These are phyloP conservation scores for Penicillium sp. DNA, from an alignment of 2,329 filamentous ascomycete genomes.

Conservation along the genomic window DNA sequence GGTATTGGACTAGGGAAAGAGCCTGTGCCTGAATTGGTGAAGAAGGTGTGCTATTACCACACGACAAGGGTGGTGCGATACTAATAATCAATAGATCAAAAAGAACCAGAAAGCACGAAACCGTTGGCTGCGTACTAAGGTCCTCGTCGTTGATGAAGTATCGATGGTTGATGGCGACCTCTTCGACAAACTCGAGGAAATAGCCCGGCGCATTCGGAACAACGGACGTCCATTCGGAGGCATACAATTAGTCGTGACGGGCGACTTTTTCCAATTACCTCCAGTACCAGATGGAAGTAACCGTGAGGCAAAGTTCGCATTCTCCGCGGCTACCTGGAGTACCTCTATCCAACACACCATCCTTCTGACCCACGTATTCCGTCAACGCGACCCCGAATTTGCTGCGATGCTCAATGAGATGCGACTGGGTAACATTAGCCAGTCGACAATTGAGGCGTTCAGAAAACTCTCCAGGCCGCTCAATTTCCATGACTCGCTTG, in stretches of 20 bases:
- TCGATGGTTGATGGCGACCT: conserved; percentile 98
- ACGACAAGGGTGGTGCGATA: background rate
- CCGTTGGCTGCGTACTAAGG: conserved; percentile 84
- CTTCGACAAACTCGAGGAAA: conserved; percentile 90
- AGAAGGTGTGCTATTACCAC: conserved; percentile 54
- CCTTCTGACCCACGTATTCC: conserved; percentile 90
- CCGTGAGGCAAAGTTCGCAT: conserved; percentile 79
- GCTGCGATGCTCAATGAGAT: conserved; percentile 97
- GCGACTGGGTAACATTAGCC: conserved; percentile 78
- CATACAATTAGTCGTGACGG: conserved; percentile 92
- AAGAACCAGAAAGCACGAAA: conserved; percentile 83
- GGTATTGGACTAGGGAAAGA: conserved; percentile 96
- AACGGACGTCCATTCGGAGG: conserved; percentile 92
- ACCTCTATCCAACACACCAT: conserved; percentile 95
- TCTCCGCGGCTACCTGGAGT: conserved; percentile 87
- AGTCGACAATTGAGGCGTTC: conserved; percentile 75
- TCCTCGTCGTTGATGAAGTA: conserved; percentile 88
- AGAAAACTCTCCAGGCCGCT: conserved; percentile 68
- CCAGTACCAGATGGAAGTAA: conserved; percentile 76
- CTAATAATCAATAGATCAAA: conserved; percentile 57
- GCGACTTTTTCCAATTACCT: conserved; percentile 96
- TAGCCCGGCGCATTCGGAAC: conserved; percentile 81
- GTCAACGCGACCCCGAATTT: conserved; percentile 87
- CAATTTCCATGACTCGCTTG: conserved; percentile 68
- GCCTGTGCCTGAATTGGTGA: conserved; percentile 72